Conservation (phyloP, 305 asterid species). For the Ajuga reptans region DNA sequence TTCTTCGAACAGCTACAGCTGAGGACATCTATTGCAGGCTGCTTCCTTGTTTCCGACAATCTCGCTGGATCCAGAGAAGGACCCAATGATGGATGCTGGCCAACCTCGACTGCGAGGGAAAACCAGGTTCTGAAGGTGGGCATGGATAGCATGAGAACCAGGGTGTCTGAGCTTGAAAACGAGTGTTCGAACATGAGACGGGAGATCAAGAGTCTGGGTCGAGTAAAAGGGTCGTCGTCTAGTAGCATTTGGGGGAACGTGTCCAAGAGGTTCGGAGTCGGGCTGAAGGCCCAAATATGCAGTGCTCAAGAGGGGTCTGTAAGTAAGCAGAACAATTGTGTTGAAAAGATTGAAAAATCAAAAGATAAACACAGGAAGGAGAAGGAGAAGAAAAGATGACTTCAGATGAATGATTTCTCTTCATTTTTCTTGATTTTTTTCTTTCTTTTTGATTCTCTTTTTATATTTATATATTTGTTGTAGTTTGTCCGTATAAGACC, state of each 20-base stretch:
- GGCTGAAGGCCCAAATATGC: conserved; percentile 85
- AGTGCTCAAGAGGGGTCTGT: conserved; percentile 93
- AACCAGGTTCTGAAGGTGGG: conserved; percentile 93
- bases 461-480: too few relatives aligned
- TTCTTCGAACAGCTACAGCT: conserved; percentile 96
- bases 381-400: conserved; percentile 10
- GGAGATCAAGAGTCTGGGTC: conserved; percentile 75
- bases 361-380: conserved; percentile 7
- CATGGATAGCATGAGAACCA: conserved; percentile 87
- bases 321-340: conserved; percentile 49
- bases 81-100: conserved; percentile 58
- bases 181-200: conserved; percentile 86
- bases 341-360: neutral
- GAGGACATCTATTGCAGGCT: conserved; percentile 85
- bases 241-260: conserved; percentile 53
- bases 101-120: conserved; percentile 62
- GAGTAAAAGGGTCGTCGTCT: conserved; percentile 37
- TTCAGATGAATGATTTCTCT: neutral
- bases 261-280: conserved; percentile 70
- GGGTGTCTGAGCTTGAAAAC: conserved; percentile 84
- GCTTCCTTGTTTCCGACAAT: conserved; percentile 85
- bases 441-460: neutral
- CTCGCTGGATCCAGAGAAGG: conserved; percentile 84
- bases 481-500: too few relatives aligned
- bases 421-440: neutral